Percentiles rank a stretch among this genome's conserved stretches.
phyloP scores from a whole-genome alignment of 768 basidiomycete species.

The Kwoniella shandongensis region DNA sequence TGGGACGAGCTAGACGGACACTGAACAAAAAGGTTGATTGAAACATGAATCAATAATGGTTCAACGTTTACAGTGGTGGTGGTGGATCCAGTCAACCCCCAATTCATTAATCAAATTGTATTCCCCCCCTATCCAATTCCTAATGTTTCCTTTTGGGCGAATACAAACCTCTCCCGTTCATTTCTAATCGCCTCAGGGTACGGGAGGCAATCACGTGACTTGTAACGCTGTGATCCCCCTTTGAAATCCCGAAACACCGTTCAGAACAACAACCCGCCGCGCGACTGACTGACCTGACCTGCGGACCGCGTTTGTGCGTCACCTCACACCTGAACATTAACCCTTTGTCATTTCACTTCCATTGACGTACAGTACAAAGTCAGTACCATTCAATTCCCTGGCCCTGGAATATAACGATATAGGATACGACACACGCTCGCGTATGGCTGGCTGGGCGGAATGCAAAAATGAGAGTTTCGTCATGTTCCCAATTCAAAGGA shows the following conservation, averaged over 20 bases:
- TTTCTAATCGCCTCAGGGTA: slow-evolving; percentile 6
- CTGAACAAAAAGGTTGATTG: background rate
- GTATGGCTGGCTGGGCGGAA: background rate
- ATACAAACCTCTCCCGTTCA: background rate
- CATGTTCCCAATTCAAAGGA: slow-evolving; percentile 8
- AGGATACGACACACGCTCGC: too few species aligned
- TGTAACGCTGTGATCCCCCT: slow-evolving; percentile 6
- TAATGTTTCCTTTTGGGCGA: background rate
- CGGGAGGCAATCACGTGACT: slow-evolving; percentile 2
- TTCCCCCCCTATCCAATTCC: background rate
- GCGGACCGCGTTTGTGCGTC: too few species aligned
- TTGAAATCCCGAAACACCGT: slow-evolving; percentile 16
- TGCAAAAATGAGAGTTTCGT: slow-evolving; percentile 17
- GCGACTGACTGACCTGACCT: background rate
- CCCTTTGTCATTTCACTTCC: too few species aligned
- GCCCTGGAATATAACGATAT: too few species aligned
- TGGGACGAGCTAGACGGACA: background rate
- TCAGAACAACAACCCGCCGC: background rate
- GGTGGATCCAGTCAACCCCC: background rate
- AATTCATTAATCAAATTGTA: slow-evolving; percentile 1
- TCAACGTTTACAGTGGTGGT: background rate
- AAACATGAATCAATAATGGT: slow-evolving; percentile 1
- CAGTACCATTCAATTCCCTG: too few species aligned
- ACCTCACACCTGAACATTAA: too few species aligned
- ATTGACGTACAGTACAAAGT: too few species aligned